A percentile compares a stretch with the other conserved stretches of the same genome.
phyloP scores from a whole-genome alignment of 148 eudicot species.

The Tetragonia tetragonoides region DNA sequence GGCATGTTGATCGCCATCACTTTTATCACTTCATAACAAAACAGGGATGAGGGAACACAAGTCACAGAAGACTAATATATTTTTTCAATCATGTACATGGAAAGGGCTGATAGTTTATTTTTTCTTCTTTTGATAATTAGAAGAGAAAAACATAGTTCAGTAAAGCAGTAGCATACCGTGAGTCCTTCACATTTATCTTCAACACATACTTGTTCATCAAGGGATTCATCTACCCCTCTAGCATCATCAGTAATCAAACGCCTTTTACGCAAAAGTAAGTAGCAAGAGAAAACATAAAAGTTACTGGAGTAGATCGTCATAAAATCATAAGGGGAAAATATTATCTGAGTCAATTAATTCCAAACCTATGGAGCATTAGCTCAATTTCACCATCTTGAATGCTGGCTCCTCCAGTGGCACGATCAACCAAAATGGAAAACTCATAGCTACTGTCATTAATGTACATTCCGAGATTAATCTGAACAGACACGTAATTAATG shows the following conservation, averaged over 20 bases:
- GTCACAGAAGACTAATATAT: no score
- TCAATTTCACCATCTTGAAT: constrained; percentile 78
- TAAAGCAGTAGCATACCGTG: constrained; percentile 41
- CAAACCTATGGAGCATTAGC: constrained; percentile 83
- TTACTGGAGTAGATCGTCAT: background rate
- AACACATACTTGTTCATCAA: constrained; percentile 65
- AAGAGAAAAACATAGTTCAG: no score
- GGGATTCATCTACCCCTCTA: constrained; percentile 72
- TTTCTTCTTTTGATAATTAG: no score
- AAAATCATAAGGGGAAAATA: background rate
- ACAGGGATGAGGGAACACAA: background rate
- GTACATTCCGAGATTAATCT: constrained; percentile 86
- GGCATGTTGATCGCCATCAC: background rate
- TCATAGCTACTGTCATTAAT: constrained; percentile 55
- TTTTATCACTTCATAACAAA: background rate
- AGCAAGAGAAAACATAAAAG: background rate
- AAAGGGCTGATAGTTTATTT: background rate
- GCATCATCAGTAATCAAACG: constrained; percentile 54
- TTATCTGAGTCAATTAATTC: background rate
- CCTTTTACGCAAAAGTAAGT: constrained; percentile 32
- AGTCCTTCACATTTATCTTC: constrained; percentile 62
- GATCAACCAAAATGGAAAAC: constrained; percentile 85
- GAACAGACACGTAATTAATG: constrained; percentile 20
- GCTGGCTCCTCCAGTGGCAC: constrained; percentile 88
- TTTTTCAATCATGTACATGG: background rate